Base-by-base conservation (phyloP, 495 filamentous ascomycete species). In the Xylaria flabelliformis region DNA sequence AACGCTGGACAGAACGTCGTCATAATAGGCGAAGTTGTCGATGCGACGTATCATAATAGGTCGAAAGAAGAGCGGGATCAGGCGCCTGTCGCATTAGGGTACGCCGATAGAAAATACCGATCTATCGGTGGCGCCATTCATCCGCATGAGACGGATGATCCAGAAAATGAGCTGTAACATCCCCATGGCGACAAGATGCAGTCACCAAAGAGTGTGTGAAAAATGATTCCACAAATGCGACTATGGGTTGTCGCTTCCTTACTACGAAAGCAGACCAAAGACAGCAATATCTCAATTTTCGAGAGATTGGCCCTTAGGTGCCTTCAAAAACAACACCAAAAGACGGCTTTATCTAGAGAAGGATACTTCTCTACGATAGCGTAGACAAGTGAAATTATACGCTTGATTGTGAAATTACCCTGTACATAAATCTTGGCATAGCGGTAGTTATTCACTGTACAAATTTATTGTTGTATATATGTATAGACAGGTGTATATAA, bases 51-150 rank as follows among this genome's bases (percentile, higher is more conserved):
- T 19, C 69, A 61, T 6, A 65, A 15, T 13, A 5, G 65, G 41
- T 21, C 4, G n/a, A 36, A 64, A n/a, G 59, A 64, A 29, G 13
- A 44, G 32, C 32, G 17, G 8, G 65, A 68, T 26, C n/a, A 10
- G 2, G 34, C 15, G 15, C 24, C 61, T n/a, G 34, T 71, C 29
- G 69, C 69, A 4, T 48, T 71, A 24, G 61, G 69, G 3, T 71
- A 71, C 21, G 69, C 69, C 61, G 39, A 71, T 15, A 55, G 69
- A n/a, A 71, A 58, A 24, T 71, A 71, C 15, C 59, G 69, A 24
- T 55, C 34, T 12, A 29, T 48, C 29, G 69, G 69, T 10, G 50
- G 17, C 12, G 59, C 48, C 29, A 71, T 71, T 65, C 34, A 65
- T 24, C 48, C 44, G 15, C 5, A 56, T 50, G 59, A 65, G 39